These are phyloP conservation scores for sunflower (Helianthus annuus) DNA, from an alignment of 129 eudicot species.

Conservation along the genomic window HanXRQr2.0-SUNRISE NC_035449.2:45167389-45167888, in stretches of 20 bases:
- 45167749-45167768: not conserved
- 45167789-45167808: not conserved
- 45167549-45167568: constrained; percentile 4
- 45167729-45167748: not conserved
- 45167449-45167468: not conserved
- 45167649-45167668: not conserved
- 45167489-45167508: not conserved
- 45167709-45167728: not conserved
- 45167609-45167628: not conserved
- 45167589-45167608: not conserved
- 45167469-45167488: not conserved
- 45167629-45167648: not conserved
- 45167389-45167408: not conserved
- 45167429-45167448: constrained; percentile 4
- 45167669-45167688: not conserved
- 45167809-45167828: not conserved
- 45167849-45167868: not conserved
- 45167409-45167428: not conserved
- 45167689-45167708: not conserved
- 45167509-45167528: constrained; percentile 1
- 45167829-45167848: not conserved
- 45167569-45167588: not conserved
- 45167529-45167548: not conserved
- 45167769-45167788: not conserved
- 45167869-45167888: not conserved